Base-by-base conservation (phyloP, 1,139 yeast genomes). In the Kodamaea alishanica region DNA sequence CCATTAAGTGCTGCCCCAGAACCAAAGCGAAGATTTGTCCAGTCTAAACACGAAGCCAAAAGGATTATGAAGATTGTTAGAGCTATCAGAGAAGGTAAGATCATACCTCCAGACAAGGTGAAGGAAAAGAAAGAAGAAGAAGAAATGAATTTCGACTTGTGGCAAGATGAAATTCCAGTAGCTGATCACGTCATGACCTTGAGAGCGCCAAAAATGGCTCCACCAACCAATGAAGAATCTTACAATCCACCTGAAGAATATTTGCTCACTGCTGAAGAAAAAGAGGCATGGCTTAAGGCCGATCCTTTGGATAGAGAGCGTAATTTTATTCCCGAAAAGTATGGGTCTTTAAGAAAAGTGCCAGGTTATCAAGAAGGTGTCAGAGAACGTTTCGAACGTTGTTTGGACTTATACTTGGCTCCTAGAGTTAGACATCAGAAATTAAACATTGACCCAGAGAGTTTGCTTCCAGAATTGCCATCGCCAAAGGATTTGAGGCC, bases 201-300 rank as follows among this genome's bases (percentile, higher is more conserved):
- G 51, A 79, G 96, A 58, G 98, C 98, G 15, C 98, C 99, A 29
- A 92, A 92, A 61, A 56, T 89, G 55, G 81, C 96, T 12, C 97
- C 97, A 33, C 99, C 99, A 45, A 88, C 97, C 1, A 81, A 94
- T 58, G 98, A 90, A 52, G 97, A 92, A 65, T 83, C 95, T 52
- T 92, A 92, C 63, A 92, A 92, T 57, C 99, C 99, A 33, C 99
- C 99, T 9, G 96, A 77, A 58, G 99, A 92, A 67, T 92, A 92
- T 56, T 65, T 92, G 50, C 68, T 87, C 45, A 81, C 80, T 9
- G 85, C 80, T 39, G 92, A 89, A 55, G 98, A 92, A 58, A 69
- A 68, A 47, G 74, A 81, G 48, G 71, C 75, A 50, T 87, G 95
- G 92, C 77, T 79, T 48, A 76, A 76, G 38, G 65, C 72, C 39